Evolutionary conservation across 108 stramenopile species (phyloP), one percentile per base, ranked within the genome.

Genomic region (Cyclotella kingstonii): DNA sequence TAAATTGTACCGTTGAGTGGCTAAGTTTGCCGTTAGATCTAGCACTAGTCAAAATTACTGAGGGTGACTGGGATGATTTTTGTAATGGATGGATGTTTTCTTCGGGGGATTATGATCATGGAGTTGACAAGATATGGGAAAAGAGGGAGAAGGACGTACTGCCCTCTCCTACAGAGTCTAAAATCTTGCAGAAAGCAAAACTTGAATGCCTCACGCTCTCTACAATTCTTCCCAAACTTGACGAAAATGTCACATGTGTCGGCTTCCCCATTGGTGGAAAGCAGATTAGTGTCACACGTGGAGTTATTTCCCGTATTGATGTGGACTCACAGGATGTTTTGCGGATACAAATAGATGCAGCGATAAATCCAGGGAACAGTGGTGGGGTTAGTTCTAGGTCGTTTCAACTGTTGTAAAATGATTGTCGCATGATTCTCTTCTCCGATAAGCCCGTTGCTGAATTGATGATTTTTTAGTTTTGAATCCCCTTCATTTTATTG

Each of bases 331-430:
- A 73, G 34, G 59, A 56, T 46, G 65, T 85, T 18, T 45, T 87
- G 35, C 62, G 84, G 22, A 82, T 87, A 28, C 84, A 87, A 60
- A 85, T 87, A 57, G 84, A 84, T 60, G 84, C 84, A 5, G 84
- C 85, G 31, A 83, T 84, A 53, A 84, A 87, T 56, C 74, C 77
- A 1, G 84, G 83, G 10, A 85, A 85, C 63, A 71, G 68, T 40
- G 83, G 85, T 30, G 75, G 75, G 47, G 66, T 56, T 6, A 50
- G 66, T 41, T 5, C n/a, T n/a, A n/a, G n/a, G n/a, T n/a, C n/a
- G n/a, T n/a, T n/a, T n/a, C n/a, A n/a, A n/a, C n/a, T n/a, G n/a
- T n/a, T n/a, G n/a, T n/a, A n/a, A n/a, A n/a, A n/a, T n/a, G n/a
- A n/a, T n/a, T n/a, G n/a, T n/a, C n/a, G n/a, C n/a, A n/a, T n/a